Conservation (phyloP, 2,329 filamentous ascomycete genomes). For the Penicillium palitans region DNA sequence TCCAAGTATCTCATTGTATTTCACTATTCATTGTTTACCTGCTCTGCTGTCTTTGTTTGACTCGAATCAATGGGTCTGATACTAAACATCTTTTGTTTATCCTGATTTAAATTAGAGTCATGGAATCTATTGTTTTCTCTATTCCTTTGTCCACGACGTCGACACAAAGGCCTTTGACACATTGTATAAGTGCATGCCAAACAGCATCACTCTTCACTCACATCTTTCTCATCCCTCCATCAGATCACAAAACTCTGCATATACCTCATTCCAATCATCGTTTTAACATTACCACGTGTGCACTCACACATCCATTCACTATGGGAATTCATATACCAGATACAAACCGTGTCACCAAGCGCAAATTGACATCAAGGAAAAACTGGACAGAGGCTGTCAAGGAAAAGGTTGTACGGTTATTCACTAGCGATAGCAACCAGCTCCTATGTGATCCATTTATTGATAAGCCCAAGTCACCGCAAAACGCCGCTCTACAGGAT, state of each 20-base stretch:
- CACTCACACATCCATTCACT: neutral
- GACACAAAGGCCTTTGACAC: slow-evolving; percentile 5
- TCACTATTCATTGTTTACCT: neutral
- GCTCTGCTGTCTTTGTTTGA: neutral
- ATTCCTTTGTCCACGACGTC: neutral
- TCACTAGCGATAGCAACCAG: neutral
- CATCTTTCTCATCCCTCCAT: neutral
- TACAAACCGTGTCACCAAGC: neutral
- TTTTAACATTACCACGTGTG: neutral
- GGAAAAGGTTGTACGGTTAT: slow-evolving; percentile 1
- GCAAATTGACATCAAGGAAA: neutral
- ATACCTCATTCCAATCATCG: neutral
- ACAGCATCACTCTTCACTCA: neutral
- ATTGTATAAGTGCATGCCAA: slow-evolving; percentile 7
- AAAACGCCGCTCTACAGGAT: slow-evolving; percentile 23
- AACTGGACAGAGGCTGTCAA: neutral
- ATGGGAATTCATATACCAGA: neutral
- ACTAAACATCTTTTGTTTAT: neutral
- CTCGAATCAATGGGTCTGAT: neutral
- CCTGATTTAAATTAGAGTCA: neutral
- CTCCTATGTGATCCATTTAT: too few species aligned
- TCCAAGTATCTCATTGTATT: neutral
- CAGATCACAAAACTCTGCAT: neutral
- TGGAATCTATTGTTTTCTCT: neutral
- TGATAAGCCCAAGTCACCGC: neutral